Evolutionary conservation across 345 rosid species (phyloP).

Genomic region (Pelargonium nanum): DNA sequence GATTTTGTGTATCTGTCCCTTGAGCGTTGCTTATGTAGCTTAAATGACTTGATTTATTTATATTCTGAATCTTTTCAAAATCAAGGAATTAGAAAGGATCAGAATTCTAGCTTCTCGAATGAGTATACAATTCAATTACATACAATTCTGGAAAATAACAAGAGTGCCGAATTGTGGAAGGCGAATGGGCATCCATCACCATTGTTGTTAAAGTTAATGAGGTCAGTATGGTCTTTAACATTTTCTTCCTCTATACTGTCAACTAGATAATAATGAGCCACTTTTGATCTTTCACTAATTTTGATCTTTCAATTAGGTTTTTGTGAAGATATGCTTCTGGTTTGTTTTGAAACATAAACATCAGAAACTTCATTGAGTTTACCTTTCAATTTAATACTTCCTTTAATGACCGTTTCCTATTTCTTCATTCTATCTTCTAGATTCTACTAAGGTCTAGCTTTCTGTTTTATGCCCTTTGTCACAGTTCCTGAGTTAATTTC

Average conservation of each 20-base stretch:
- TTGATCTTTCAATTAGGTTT: too few relatives aligned
- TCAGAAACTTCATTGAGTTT: too few relatives aligned
- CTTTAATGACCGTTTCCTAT: too few relatives aligned
- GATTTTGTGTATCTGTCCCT: conserved; percentile 89
- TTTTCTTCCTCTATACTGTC: background rate
- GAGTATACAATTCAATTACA: conserved; percentile 36
- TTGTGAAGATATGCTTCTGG: too few relatives aligned
- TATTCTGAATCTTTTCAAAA: conserved; percentile 27
- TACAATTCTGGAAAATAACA: conserved; percentile 26
- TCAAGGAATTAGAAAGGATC: conserved; percentile 18
- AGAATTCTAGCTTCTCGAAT: conserved; percentile 20
- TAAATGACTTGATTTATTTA: conserved; percentile 60
- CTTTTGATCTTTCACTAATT: too few relatives aligned
- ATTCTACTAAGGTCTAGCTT: too few relatives aligned
- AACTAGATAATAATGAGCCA: background rate
- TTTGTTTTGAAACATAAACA: too few relatives aligned
- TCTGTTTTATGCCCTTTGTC: too few relatives aligned
- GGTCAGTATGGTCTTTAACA: conserved; percentile 27
- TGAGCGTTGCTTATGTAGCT: conserved; percentile 77
- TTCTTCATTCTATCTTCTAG: too few relatives aligned
- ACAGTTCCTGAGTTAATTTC: too few relatives aligned
- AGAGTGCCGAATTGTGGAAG: conserved; percentile 57
- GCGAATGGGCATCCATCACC: conserved; percentile 61
- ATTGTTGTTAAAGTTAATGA: conserved; percentile 60
- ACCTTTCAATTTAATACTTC: too few relatives aligned